These are phyloP conservation scores for Fusarium burgessii DNA, from an alignment of 2,329 filamentous ascomycete genomes.

Conservation along the genomic window DNA sequence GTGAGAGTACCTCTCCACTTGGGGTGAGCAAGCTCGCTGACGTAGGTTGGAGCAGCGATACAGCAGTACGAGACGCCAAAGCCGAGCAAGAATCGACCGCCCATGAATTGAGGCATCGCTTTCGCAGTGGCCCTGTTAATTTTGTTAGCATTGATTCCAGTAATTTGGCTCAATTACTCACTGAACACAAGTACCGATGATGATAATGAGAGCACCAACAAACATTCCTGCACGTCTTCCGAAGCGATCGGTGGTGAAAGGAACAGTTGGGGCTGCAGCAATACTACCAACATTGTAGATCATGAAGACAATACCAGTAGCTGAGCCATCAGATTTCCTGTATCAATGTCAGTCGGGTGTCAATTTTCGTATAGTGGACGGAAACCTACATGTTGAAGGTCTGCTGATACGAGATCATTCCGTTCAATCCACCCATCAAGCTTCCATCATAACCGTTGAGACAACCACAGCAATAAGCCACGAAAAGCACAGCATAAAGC, in stretches of 20 bases:
- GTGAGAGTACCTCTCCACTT: constrained; percentile 60
- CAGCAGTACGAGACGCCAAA: constrained; percentile 60
- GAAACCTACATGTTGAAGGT: constrained; percentile 31
- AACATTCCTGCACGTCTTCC: constrained; percentile 59
- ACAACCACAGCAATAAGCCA: constrained; percentile 66
- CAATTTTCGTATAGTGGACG: rapidly evolving
- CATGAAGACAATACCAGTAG: constrained; percentile 53
- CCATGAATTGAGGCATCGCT: constrained; percentile 54
- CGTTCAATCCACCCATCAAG: constrained; percentile 45
- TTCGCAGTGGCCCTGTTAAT: constrained; percentile 47
- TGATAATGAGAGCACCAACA: constrained; percentile 54
- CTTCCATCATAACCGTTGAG: constrained; percentile 49
- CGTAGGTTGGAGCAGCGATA: constrained; percentile 55
- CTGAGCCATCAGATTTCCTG: constrained; percentile 35
- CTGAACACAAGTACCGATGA: constrained; percentile 56
- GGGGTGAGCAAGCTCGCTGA: constrained; percentile 65
- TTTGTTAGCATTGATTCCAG: rapidly evolving
- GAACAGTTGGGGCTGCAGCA: constrained; percentile 54
- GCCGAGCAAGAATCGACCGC: constrained; percentile 67
- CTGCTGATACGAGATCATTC: constrained; percentile 44
- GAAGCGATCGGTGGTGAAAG: constrained; percentile 56
- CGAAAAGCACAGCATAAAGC: constrained; percentile 61
- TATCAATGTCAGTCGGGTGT: too few species aligned
- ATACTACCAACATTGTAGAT: constrained; percentile 61
- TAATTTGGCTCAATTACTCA: constrained; percentile 8